Conservation (phyloP, 2,329 filamentous ascomycete genomes). For the Scytalidium lignicola region DNA sequence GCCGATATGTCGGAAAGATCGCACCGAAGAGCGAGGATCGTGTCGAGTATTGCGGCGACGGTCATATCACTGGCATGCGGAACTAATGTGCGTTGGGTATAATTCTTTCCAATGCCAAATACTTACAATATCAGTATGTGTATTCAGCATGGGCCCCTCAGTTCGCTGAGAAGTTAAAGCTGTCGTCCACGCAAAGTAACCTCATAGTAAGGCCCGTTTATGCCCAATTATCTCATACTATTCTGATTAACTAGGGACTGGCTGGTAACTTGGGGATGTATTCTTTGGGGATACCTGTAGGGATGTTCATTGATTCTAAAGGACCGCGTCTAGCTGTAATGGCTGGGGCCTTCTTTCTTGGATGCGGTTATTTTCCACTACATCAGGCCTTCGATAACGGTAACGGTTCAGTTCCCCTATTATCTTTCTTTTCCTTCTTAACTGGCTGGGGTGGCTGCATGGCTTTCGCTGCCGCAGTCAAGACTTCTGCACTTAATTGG, state of each 20-base stretch:
- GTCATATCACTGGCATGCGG: slow-evolving; percentile 83
- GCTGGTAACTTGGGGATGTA: slow-evolving; percentile 93
- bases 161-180: slow-evolving; percentile 78
- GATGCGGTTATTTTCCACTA: slow-evolving; percentile 79
- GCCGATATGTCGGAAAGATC: slow-evolving; percentile 41
- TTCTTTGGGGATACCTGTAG: slow-evolving; percentile 79
- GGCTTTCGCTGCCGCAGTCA: slow-evolving; percentile 85
- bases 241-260: slow-evolving; percentile 47
- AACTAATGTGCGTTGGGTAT: slow-evolving; percentile 66
- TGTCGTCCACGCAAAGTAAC: slow-evolving; percentile 91
- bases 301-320: slow-evolving; percentile 77
- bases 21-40: slow-evolving; percentile 60
- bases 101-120: not conserved
- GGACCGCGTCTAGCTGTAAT: slow-evolving; percentile 77
- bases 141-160: slow-evolving; percentile 98
- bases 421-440: slow-evolving; percentile 82
- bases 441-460: slow-evolving; percentile 86
- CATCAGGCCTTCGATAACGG: slow-evolving; percentile 72
- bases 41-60: slow-evolving; percentile 82
- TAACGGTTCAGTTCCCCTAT: slow-evolving; percentile 47
- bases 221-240: slow-evolving; percentile 7
- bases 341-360: slow-evolving; percentile 67
- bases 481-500: slow-evolving; percentile 84
- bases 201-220: slow-evolving; percentile 59
- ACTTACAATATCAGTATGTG: slow-evolving; percentile 65